Base-by-base conservation (phyloP, 1,284 basidiomycete species). In the Heterobasidion parviporum region DNA sequence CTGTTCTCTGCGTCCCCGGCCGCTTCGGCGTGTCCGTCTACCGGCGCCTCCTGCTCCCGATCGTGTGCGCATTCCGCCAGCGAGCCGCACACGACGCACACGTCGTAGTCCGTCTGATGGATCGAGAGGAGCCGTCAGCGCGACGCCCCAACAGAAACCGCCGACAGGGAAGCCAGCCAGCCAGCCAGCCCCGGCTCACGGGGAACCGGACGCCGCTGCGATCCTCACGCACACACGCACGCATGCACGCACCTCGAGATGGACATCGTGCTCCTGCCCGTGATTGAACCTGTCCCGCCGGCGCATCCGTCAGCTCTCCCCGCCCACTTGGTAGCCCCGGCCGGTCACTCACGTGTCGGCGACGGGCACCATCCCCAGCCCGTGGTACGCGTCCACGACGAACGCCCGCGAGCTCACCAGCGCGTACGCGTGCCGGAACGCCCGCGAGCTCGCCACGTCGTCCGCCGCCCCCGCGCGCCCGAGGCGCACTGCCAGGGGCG, bases 331-430 rank as follows among this genome's bases (percentile, higher is more conserved):
- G 6, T 26, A 26, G 26, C 26, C 26, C 26, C 26, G 26, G 26
- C 26, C 26, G 4, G 26, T 5, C 10, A 79, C 89, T 71, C 67
- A 92, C 82, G 85, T 79, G 70, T 96, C 94, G 33, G 93, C 92
- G 58, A 95, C 81, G 1, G 94, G 93, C 12, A 94, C 91, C 81
- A 98, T 89, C 1, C 89, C 82, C 18, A 94, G 74, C 1, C 85
- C 84, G 68, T 95, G 92, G 68, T 85, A 94, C 4, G 84, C 78
- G 68, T 97, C 94, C 54, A 95, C 83, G 54, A 91, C 72, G 71
- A 98, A 98, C 0, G 94, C 88, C 44, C 94, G 79, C 3, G 92
- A 92, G 9, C 86, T 89, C 45, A 95, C 90, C 33, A 96, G 79
- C 3, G 85, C 80, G 70, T 87, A 95, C 1, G 90, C 85, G 57